Evolutionary conservation across 805 yeast species (phyloP).

Genomic region (Huiozyma sinensis): DNA sequence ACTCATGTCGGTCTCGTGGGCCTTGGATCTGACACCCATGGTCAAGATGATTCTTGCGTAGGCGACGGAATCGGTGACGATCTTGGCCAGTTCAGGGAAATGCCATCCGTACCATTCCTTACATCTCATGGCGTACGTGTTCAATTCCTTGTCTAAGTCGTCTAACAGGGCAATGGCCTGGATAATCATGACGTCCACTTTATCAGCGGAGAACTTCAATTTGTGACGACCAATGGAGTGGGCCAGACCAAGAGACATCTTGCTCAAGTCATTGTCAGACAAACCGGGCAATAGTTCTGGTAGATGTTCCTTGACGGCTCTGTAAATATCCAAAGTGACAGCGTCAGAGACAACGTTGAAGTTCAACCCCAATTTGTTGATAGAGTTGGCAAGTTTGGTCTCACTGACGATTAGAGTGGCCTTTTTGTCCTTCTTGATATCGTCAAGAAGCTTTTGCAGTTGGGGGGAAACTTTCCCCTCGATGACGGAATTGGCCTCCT

Average conservation of each 20-base stretch:
- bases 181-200: constrained; percentile 97
- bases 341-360: constrained; percentile 89
- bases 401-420: constrained; percentile 85
- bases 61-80: constrained; percentile 90
- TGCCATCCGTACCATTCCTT: constrained; percentile 99
- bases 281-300: constrained; percentile 93
- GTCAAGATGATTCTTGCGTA: constrained; percentile 86
- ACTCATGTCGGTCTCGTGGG: constrained; percentile 81
- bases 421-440: constrained; percentile 69
- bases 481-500: constrained; percentile 83
- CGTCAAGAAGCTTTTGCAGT: constrained; percentile 66
- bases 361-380: constrained; percentile 85
- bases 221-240: constrained; percentile 98
- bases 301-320: constrained; percentile 89
- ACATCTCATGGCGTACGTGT: constrained; percentile 97
- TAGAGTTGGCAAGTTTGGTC: constrained; percentile 91
- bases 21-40: constrained; percentile 91
- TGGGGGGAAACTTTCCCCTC: constrained; percentile 90
- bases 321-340: constrained; percentile 84
- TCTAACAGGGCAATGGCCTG: constrained; percentile 97
- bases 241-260: constrained; percentile 97
- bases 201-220: constrained; percentile 93
- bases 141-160: constrained; percentile 93
- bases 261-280: constrained; percentile 69
- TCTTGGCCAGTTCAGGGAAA: constrained; percentile 98